Base-by-base conservation (phyloP, 345 rosid species). In the Noccaea caerulescens region DNA sequence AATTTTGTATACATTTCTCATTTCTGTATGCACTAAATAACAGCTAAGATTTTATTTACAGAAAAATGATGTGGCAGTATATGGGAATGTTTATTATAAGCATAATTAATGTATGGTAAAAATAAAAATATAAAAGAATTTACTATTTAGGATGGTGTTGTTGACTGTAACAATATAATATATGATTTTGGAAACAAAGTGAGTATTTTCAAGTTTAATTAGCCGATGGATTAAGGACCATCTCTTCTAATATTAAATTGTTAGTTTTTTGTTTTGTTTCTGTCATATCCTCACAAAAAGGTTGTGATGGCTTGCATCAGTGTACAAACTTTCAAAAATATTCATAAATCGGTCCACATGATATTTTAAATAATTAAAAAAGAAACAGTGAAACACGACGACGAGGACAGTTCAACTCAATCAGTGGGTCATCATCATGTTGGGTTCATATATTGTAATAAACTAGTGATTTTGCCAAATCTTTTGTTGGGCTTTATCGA, bases 371-470 rank as follows among this genome's bases (percentile, higher is more conserved):
- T 16, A 16, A 16, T 39, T 39, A 23, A 30, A 44, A 20, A 12
- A 13, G 11, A 36, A 10, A 1, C 44, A 14, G 43, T 27, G 30
- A 37, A 49, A 51, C 13, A 42, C 49, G 43, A 59, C 1, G 68
- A 74, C 30, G 56, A 67, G 34, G 77, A 64, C 71, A 64, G 10
- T 55, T 39, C 46, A 65, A 49, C 67, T 41, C 57, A 74, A 74
- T 74, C 68, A 74, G 57, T 67, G 42, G 14, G 63, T 74, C 68
- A 74, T 74, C 14, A 74, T 74, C 73, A 59, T 74, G 70, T 75
- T 74, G 78, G 47, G 36, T 59, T 68, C 30, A 50, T 58, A 57
- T 57, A 57, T 57, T 30, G 11, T 65, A 73, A 47, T 38, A 47
- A 46, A 65, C 36, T 36, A 54, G 49, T 63, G 69, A n/a, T 54